Base-by-base conservation (phyloP, 306 rosid genomes). In the Benincasa hispida region DNA sequence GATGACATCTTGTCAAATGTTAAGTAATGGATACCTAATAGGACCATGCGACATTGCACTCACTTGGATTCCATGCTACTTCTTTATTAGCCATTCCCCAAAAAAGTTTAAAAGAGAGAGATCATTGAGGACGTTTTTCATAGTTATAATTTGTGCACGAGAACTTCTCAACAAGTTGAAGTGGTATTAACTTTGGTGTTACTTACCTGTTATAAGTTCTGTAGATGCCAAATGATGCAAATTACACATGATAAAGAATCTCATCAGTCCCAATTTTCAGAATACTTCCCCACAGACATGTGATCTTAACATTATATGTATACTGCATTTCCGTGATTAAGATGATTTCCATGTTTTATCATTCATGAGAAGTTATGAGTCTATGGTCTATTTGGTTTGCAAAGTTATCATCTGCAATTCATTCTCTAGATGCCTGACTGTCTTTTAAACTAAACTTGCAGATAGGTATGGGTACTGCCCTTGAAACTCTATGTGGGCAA, bases 401-500 rank as follows among this genome's bases (percentile, higher is more conserved):
- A 15, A 62, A 62, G 45, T 62, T 62, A 32, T 37, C 51, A 66
- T 48, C 55, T 25, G 51, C 28, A 32, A 77, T 74, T 58, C n/a
- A 24, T 10, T 80, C 69, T 45, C 27, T 9, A 50, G 54, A 48
- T 17, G 56, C 56, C 0, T 67, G 34, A 42, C 3, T 67, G 54
- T 67, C 5, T 6, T n/a, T 4, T 67, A 0, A 63, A 17, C 54
- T 25, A 67, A 34, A 39, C 39, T 62, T 78, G 78, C 82, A 85
- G 88, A 70, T 74, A 63, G 86, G 88, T 37, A 82, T 82, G 86
- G 80, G 86, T 11, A 58, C 83, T 70, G 86, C 84, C n/a, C 69
- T 85, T 50, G 88, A 85, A 78, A 85, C 88, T 1, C 75, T 85
- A 15, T 80, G 79, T 27, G 88, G 88, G 35, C 88, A 85, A 78